Base-by-base conservation (phyloP, 1,284 basidiomycete species). In the Singerocomus inundabilis region DNA sequence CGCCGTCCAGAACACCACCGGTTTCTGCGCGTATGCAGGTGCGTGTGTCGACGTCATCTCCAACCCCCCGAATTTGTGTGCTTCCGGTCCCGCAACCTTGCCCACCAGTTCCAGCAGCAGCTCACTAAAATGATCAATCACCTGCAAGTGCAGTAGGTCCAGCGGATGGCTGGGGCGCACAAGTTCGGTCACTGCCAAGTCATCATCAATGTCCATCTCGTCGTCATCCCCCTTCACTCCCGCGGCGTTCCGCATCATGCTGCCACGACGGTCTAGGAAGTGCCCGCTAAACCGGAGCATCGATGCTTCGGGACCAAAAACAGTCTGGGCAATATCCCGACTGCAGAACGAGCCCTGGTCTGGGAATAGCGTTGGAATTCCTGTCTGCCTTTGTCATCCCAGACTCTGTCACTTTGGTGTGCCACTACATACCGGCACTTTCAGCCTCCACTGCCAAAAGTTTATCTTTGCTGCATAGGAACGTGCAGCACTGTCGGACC, bases 101-200 rank as follows among this genome's bases (percentile, higher is more conserved):
- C 67, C 69, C 28, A 79, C 82, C 5, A 88, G 72, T 38, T 80
- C 79, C 32, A 74, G 66, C 32, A 90, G 73, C 44, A 86, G 64
- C 35, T 75, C 73, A 25, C 74, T 74, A 62, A 90, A 89, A 61
- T 88, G 81, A 41, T 83, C 80, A 44, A 86, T 74, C 40, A 88
- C 76, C 57, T 86, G 80, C 29, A 80, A 63, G 61, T 90, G 88
- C 36, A 90, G 74, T 49, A 77, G 70, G 64, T 85, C 84, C 49
- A 85, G 71, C 5, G 83, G 75, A 60, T 87, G 80, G 40, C 72
- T 75, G 6, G 79, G 81, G 30, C 63, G 62, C 18, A 58, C 44
- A 18, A 52, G 38, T 16, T 63, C 56, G 5, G 62, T 56, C 38
- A 56, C 57, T 24, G 34, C 52, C 30, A 61, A 62, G 34, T 79